Conservation (phyloP, 176 grass and related monocot genomes). For the Oryza meridionalis region DNA sequence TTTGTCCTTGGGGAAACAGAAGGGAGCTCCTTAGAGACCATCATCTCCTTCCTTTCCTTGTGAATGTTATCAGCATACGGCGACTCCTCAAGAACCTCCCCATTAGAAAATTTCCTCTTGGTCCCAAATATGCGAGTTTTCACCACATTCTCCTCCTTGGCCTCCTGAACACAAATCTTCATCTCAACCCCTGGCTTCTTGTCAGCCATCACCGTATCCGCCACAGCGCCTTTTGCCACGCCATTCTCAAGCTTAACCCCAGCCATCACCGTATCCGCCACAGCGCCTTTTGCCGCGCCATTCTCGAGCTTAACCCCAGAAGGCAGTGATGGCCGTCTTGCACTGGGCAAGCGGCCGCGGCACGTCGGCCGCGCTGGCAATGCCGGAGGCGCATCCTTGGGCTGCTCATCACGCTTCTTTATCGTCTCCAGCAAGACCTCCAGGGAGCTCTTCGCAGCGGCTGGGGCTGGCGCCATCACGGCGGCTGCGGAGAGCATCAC, state of each 20-base stretch:
- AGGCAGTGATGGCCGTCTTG: slow-evolving; percentile 54
- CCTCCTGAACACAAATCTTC: slow-evolving; percentile 37
- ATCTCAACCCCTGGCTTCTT: slow-evolving; percentile 34
- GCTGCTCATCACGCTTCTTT: slow-evolving; percentile 75
- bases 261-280: not conserved
- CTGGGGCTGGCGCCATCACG: slow-evolving; percentile 50
- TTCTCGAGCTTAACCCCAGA: slow-evolving; percentile 63
- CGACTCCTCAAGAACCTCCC: slow-evolving; percentile 51
- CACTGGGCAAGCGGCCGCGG: slow-evolving; percentile 72
- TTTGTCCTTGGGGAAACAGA: slow-evolving; percentile 51
- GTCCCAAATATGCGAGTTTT: slow-evolving; percentile 59
- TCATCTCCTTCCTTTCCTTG: slow-evolving; percentile 42
- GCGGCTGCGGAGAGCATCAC: slow-evolving; percentile 47
- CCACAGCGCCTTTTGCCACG: slow-evolving; percentile 19
- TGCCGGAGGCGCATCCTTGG: slow-evolving; percentile 73
- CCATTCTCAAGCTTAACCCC: slow-evolving; percentile 65
- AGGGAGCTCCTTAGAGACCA: slow-evolving; percentile 30
- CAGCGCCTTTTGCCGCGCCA: slow-evolving; percentile 32
- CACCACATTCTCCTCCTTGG: slow-evolving; percentile 50
- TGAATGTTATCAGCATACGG: slow-evolving; percentile 49
- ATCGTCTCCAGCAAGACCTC: slow-evolving; percentile 91
- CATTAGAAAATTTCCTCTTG: slow-evolving; percentile 56
- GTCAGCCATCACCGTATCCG: slow-evolving; percentile 12
- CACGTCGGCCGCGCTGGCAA: slow-evolving; percentile 81
- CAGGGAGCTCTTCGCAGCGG: slow-evolving; percentile 71